phyloP scores from a whole-genome alignment of 2,329 filamentous ascomycete genomes.

The Arthrobotrys iridis region DNA sequence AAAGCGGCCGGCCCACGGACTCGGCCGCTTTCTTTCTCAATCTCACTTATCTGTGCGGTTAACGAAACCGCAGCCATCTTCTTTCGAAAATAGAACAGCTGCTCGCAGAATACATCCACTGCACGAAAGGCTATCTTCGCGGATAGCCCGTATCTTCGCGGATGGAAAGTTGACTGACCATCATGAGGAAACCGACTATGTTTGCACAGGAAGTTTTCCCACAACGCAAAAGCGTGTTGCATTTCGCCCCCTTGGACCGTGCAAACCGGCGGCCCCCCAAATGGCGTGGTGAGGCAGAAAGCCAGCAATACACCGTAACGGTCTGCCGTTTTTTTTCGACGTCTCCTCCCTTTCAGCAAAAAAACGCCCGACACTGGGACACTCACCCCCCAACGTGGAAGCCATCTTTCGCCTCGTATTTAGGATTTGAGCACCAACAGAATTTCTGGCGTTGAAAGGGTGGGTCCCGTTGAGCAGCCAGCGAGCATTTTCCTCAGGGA shows the following conservation, averaged over 20 bases:
- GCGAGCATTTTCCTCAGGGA: constrained; percentile 20
- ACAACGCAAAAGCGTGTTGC: constrained; percentile 50
- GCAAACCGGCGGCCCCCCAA: constrained; percentile 16
- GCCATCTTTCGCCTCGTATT: constrained; percentile 40
- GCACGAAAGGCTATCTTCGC: constrained; percentile 39
- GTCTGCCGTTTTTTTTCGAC: constrained; percentile 35
- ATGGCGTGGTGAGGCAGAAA: constrained; percentile 19
- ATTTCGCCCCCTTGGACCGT: constrained; percentile 33
- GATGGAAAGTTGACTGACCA: constrained; percentile 18
- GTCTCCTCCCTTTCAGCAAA: not conserved
- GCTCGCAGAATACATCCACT: constrained; percentile 27
- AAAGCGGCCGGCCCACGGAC: constrained; percentile 40
- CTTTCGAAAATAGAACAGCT: constrained; percentile 2
- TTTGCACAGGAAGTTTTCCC: too few relatives aligned
- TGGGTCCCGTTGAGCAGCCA: constrained; percentile 2
- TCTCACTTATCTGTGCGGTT: constrained; percentile 30
- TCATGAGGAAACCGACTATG: too few relatives aligned
- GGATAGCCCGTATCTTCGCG: constrained; percentile 30
- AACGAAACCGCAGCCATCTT: constrained; percentile 31
- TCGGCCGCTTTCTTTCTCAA: constrained; percentile 22
- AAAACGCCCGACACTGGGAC: constrained; percentile 13
- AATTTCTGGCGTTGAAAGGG: not conserved
- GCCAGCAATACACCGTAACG: not conserved
- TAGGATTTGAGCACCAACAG: constrained; percentile 14
- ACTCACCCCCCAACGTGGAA: constrained; percentile 27